Evolutionary conservation across 2,329 filamentous ascomycete species (phyloP), one percentile per base, ranked within the genome.

Genomic region (Mollisiaceae sp.): DNA sequence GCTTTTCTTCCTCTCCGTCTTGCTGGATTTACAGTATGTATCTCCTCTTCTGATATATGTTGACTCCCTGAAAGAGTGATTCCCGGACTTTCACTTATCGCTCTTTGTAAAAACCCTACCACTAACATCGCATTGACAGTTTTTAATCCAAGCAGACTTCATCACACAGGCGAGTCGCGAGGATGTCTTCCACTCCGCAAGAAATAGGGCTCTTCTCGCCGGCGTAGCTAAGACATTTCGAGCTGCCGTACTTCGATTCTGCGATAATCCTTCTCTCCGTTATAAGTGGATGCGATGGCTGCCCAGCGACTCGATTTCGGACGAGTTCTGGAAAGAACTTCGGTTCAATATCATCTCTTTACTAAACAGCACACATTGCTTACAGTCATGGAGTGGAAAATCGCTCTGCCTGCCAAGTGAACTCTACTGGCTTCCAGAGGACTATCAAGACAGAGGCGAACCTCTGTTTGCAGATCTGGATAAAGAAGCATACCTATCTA

Each of bases 1-100:
- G 69, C 71, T 8, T 72, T 71, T 65, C 65, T 72, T 45, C 71
- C 71, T n/a, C 38, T 72, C 55, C 41, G 66, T 36, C 61, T n/a
- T 24, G 47, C 66, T 36, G 65, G 66, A 4, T 70, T 72, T 43
- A 68, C 63, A 56, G 69, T 72, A 62, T 63, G 66, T 58, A 22
- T 58, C 59, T 5, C 18, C 12, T 24, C 4, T 18, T 36, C 12
- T 9, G 2, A 27, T 50, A 3, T 32, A 32, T 32, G 3, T 32
- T 32, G 27, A 32, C 27, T 32, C 27, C 27, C 3, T 32, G 27
- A 32, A 32, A 32, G 27, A 6, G 6, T 32, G 27, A 32, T 32
- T 32, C 27, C 27, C 6, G 6, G 27, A 32, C 27, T 32, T 32
- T 32, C 27, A 32, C 27, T 6, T 6, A 32, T 32, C n/a, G n/a